These are phyloP conservation scores for Strombidium stylifer DNA, from an alignment of 73 alveolate genomes.

Conservation along the genomic window DNA sequence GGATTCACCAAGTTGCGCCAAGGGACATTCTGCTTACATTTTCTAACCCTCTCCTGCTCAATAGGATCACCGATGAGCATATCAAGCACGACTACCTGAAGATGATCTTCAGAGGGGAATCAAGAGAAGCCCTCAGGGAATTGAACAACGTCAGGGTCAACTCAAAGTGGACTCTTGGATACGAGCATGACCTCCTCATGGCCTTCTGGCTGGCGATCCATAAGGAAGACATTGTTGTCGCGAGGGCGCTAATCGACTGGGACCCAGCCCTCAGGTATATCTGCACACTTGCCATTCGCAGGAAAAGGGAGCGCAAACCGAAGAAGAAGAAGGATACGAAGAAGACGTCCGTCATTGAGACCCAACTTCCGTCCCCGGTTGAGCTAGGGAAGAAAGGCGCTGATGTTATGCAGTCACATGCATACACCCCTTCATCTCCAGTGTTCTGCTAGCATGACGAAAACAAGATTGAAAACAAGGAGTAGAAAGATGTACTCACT, in stretches of 20 bases:
- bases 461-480: too few relatives aligned
- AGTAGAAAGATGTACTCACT: background rate
- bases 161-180: too few relatives aligned
- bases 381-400: background rate
- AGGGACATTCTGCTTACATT: too few relatives aligned
- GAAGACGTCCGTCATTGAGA: background rate
- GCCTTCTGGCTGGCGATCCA: constrained; percentile 37
- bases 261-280: constrained; percentile 7
- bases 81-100: too few relatives aligned
- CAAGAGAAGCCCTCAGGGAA: too few relatives aligned
- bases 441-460: too few relatives aligned
- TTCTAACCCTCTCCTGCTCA: too few relatives aligned
- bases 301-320: background rate
- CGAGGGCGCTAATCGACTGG: background rate
- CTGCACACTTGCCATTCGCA: constrained; percentile 18
- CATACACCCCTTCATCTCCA: too few relatives aligned
- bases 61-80: too few relatives aligned
- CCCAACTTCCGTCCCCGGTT: background rate
- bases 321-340: background rate
- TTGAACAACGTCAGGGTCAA: too few relatives aligned
- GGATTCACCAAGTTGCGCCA: too few relatives aligned
- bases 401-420: background rate
- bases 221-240: background rate
- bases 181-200: constrained; percentile 28
- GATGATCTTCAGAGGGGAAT: too few relatives aligned